A percentile compares a stretch with the other conserved stretches of the same genome.
These are phyloP conservation scores for Schoenoplectus tabernaemontani DNA, from an alignment of 202 grass and related monocot species.

Conservation along the genomic window DNA sequence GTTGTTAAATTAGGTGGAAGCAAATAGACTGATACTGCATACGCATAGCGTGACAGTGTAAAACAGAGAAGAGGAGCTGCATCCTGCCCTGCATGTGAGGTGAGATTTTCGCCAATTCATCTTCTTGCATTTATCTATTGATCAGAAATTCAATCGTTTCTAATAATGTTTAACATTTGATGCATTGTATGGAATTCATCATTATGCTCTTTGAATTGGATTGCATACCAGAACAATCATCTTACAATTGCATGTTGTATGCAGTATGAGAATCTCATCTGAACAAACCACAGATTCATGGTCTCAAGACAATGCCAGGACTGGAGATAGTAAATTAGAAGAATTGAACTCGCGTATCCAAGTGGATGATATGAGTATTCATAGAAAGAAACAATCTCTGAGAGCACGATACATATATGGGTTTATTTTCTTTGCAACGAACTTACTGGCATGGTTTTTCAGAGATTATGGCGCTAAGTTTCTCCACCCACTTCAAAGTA, in stretches of 20 bases:
- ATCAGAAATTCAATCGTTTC: background rate
- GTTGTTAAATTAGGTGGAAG: constrained; percentile 4
- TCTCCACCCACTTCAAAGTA: constrained; percentile 47
- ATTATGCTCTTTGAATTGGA: background rate
- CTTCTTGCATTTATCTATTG: background rate
- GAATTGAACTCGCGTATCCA: background rate
- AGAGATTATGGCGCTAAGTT: constrained; percentile 76
- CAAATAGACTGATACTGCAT: background rate
- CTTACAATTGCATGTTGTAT: background rate
- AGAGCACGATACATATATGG: constrained; percentile 57
- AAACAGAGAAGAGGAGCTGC: background rate
- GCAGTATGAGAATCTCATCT: background rate
- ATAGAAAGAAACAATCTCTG: constrained; percentile 45
- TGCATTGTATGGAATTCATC: background rate
- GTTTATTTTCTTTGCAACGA: constrained; percentile 80
- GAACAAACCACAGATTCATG: background rate
- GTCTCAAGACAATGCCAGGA: background rate
- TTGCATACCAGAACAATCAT: background rate
- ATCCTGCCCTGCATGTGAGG: background rate
- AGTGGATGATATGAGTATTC: constrained; percentile 11
- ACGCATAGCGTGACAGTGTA: background rate
- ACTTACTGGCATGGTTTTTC: constrained; percentile 82
- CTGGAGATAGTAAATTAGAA: background rate
- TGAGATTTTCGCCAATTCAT: constrained; percentile 13
- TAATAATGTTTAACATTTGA: background rate